Evolutionary conservation across 441 rosid genomes (phyloP), one percentile per base, ranked within the genome.

Genomic region (Mallotus japonicus): DNA sequence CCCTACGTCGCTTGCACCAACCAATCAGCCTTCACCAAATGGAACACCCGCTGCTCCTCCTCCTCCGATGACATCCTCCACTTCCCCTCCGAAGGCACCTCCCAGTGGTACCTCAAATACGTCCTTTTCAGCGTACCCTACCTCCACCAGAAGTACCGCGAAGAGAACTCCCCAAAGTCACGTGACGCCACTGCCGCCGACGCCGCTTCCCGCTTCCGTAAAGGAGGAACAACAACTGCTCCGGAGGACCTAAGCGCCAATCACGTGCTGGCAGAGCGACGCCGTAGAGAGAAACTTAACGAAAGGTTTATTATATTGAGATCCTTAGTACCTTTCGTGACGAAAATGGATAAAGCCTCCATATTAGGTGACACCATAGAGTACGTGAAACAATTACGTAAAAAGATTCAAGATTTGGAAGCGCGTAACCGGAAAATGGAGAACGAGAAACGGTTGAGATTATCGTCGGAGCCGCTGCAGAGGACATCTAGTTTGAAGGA

Each of bases 321-420:
- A 73, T 91, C 99, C 6, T 75, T 95, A 20, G 97, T 92, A 67
- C 99, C 98, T 8, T 92, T 91, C 71, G 97, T 95, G 57, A 92
- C 98, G 11, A 92, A 95, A 76, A 90, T 91, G 97, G 99, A 95
- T 82, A 95, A 95, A 83, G 96, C 93, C 8, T 95, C 99, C 7
- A 92, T 95, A 67, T 77, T 95, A 8, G 98, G 97, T 6, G 99
- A 95, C 81, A 89, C 99, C 2, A 95, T 95, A 0, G 96, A 91
- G 81, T 95, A 92, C 72, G 84, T 95, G 78, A 92, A 95, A 73
- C 99, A 95, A 66, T 83, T 95, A 4, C 81, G 87, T 9, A 88
- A 87, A 75, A 91, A 89, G 81, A 83, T 92, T 19, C 90, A 88
- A 70, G 99, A 95, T 66, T 79, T 95, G 2, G 99, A 91, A 77